Evolutionary conservation across 2,329 filamentous ascomycete species (phyloP), one percentile per base, ranked within the genome.

Genomic region (Orbilia quercus): DNA sequence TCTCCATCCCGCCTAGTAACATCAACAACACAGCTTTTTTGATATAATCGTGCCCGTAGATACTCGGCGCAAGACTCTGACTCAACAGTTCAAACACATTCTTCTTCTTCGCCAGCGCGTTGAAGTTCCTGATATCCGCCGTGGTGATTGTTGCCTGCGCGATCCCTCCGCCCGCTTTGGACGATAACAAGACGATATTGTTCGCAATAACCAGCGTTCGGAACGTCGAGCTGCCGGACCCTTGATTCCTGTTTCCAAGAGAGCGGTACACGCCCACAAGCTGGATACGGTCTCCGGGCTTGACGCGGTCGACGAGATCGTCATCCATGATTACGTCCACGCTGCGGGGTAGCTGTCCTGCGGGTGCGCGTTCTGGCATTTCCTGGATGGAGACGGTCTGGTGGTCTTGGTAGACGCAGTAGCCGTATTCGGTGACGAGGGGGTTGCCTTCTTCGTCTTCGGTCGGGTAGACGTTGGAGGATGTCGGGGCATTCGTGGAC

Each of bases 301-400:
- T 99, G 72, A 95, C 91, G 70, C 87, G 89, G 80, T 99, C 95
- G 14, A 98, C 95, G 59, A 99, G 85, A 80, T 99, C 95, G 80
- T 99, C 95, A 80, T 99, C 95, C 76, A 99, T 84, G 77, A 99
- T 93, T 12, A 98, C 93, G 81, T 99, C 95, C 16, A 99, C 95
- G 64, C 94, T 92, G 60, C 95, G 89, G 71, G 95, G 95, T 75
- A 99, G 86, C 83, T 98, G 95, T 59, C 95, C 95, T 70, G 95
- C 94, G 60, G 95, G 95, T 1, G 95, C 95, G 77, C 94, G 86
- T 81, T 99, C 95, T 0, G 95, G 95, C 95, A 99, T 99, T 83
- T 99, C 95, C 82, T 99, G 95, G 76, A 99, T 97, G 0, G 94
- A 97, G 72, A 99, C 92, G 14, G 91, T 96, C 81, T 99, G 95